Conservation (phyloP, 164 flowering plant species). For the Piper betle region DNA sequence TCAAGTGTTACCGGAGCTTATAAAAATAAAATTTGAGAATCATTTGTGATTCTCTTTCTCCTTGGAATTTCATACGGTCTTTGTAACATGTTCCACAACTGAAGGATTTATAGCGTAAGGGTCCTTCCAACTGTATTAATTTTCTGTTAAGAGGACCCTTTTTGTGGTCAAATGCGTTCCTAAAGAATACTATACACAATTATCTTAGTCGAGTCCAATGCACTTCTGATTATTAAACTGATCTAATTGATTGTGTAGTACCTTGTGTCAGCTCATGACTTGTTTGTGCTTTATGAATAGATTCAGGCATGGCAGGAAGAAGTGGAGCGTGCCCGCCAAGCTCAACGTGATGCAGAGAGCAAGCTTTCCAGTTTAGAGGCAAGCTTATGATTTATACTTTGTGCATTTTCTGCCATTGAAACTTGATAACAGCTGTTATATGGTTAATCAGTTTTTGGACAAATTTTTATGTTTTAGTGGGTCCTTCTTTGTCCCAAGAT, state of each 20-base stretch:
- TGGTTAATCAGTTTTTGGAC: no score
- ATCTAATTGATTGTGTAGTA: not conserved
- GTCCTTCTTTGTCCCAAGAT: not conserved
- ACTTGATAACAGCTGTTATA: not conserved
- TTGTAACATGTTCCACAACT: not conserved
- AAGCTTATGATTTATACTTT: constrained; percentile 13
- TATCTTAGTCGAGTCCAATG: no score
- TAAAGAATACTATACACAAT: no score
- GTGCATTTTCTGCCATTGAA: not conserved
- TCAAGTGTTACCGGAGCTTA: no score
- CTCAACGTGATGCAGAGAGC: constrained; percentile 93
- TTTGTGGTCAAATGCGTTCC: no score
- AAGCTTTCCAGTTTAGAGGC: constrained; percentile 84
- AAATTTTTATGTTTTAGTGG: not conserved
- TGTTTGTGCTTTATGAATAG: constrained; percentile 18
- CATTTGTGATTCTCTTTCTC: no score
- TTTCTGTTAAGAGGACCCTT: no score
- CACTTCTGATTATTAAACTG: no score
- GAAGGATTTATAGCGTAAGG: not conserved
- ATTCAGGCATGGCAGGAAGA: constrained; percentile 99
- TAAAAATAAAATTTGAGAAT: no score
- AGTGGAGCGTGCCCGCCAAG: constrained; percentile 93
- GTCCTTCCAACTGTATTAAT: no score
- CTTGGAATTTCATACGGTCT: not conserved
- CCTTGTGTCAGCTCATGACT: not conserved